phyloP scores from a whole-genome alignment of 2,329 filamentous ascomycete genomes.

The Botryotinia narcissicola region DNA sequence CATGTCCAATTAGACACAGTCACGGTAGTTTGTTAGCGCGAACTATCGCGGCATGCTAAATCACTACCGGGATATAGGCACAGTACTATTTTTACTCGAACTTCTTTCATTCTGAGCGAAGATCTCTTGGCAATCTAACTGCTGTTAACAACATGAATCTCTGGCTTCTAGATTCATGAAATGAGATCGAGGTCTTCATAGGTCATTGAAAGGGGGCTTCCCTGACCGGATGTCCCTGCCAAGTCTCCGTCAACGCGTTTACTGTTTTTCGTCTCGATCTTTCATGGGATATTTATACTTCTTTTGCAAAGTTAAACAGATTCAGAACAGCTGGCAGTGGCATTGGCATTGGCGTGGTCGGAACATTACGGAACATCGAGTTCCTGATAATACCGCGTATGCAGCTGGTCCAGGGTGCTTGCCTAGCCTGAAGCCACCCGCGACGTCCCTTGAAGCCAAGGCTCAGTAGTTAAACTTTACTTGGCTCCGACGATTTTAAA shows the following conservation, averaged over 20 bases:
- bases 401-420: not conserved
- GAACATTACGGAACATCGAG: slow-evolving; percentile 3
- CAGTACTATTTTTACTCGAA: not conserved
- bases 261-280: not conserved
- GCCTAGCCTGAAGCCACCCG: slow-evolving; percentile 13
- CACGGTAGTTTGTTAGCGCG: not conserved
- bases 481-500: slow-evolving; percentile 18
- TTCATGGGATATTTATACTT: not conserved
- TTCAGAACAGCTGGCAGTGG: not conserved
- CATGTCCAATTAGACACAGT: not conserved
- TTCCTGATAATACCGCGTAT: not conserved
- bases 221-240: not conserved
- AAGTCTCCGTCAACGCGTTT: not conserved
- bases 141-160: not conserved
- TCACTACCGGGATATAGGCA: not conserved
- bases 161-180: not conserved
- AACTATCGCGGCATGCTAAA: not conserved
- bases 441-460: slow-evolving; percentile 11
- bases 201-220: not conserved
- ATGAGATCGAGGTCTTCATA: not conserved
- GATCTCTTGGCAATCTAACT: slow-evolving; percentile 1
- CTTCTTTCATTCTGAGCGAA: not conserved
- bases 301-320: not conserved
- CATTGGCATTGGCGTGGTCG: slow-evolving; percentile 14
- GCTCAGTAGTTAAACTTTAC: slow-evolving; percentile 9